phyloP scores from a whole-genome alignment of 169 alveolate genomes.

The Babesia ovata region DNA sequence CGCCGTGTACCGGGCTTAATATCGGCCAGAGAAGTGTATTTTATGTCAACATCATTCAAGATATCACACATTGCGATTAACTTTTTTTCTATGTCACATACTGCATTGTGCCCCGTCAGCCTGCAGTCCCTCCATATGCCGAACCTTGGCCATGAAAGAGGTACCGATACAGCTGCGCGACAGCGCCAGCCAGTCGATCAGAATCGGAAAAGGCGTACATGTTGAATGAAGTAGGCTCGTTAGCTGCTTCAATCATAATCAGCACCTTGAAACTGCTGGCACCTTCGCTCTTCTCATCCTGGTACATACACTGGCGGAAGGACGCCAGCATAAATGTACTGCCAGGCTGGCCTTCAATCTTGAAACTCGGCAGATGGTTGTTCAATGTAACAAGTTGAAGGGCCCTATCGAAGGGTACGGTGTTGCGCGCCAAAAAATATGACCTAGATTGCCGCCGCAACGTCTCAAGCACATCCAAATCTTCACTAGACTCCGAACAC shows the following conservation, averaged over 20 bases:
- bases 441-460: constrained; percentile 35
- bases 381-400: constrained; percentile 16
- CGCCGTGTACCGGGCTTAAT: constrained; percentile 72
- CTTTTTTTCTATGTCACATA: neutral
- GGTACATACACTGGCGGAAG: constrained; percentile 8
- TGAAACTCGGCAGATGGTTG: constrained; percentile 14
- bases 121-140: neutral
- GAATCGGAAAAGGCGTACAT: constrained; percentile 56
- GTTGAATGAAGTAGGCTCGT: constrained; percentile 29
- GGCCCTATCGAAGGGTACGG: constrained; percentile 21
- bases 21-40: constrained; percentile 47
- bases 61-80: constrained; percentile 32
- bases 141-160: constrained; percentile 36
- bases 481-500: constrained; percentile 6
- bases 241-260: constrained; percentile 36
- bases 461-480: neutral
- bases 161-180: constrained; percentile 53
- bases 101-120: neutral
- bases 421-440: constrained; percentile 38
- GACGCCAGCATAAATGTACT: constrained; percentile 21
- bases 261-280: constrained; percentile 23
- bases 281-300: neutral
- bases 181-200: constrained; percentile 51
- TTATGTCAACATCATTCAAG: constrained; percentile 1
- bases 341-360: constrained; percentile 11